These are phyloP conservation scores for Phytophthora cajani DNA, from an alignment of 352 stramenopile species.

Conservation along the genomic window DNA sequence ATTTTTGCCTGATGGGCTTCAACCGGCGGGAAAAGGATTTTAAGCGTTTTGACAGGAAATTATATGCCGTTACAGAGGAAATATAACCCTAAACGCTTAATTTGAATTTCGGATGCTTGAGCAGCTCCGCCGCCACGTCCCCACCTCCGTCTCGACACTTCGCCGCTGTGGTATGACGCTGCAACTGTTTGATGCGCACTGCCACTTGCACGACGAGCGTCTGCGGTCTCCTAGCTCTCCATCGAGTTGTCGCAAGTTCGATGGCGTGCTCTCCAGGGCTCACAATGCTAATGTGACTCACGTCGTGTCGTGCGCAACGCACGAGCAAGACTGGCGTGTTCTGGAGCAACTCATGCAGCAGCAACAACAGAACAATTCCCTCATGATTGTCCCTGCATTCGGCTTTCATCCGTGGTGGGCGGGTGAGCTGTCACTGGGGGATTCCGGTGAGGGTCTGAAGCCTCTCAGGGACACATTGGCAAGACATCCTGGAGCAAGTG, in stretches of 20 bases:
- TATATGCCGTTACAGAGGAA: constrained; percentile 21
- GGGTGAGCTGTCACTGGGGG: constrained; percentile 12
- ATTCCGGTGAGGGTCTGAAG: constrained; percentile 34
- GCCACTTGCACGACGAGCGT: constrained; percentile 72
- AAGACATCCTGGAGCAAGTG: constrained; percentile 51
- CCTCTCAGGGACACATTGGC: constrained; percentile 43
- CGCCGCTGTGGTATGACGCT: constrained; percentile 25
- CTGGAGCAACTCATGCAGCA: constrained; percentile 52
- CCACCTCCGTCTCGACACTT: constrained; percentile 3
- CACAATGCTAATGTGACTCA: constrained; percentile 47
- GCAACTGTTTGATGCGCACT: constrained; percentile 67
- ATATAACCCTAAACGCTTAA: neutral
- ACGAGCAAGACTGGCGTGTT: constrained; percentile 62
- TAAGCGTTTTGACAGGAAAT: constrained; percentile 19
- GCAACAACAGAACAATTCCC: neutral
- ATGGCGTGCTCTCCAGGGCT: constrained; percentile 48
- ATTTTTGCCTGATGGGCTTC: constrained; percentile 26
- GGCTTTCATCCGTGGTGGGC: constrained; percentile 85
- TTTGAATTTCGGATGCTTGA: constrained; percentile 7
- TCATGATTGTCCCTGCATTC: constrained; percentile 63
- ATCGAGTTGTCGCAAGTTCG: constrained; percentile 27
- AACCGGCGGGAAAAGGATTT: constrained; percentile 8
- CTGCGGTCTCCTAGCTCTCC: constrained; percentile 25
- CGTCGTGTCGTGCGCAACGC: constrained; percentile 67
- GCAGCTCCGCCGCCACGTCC: neutral